phyloP scores from a whole-genome alignment of 2,329 filamentous ascomycete species.

The Neonectria faginata region DNA sequence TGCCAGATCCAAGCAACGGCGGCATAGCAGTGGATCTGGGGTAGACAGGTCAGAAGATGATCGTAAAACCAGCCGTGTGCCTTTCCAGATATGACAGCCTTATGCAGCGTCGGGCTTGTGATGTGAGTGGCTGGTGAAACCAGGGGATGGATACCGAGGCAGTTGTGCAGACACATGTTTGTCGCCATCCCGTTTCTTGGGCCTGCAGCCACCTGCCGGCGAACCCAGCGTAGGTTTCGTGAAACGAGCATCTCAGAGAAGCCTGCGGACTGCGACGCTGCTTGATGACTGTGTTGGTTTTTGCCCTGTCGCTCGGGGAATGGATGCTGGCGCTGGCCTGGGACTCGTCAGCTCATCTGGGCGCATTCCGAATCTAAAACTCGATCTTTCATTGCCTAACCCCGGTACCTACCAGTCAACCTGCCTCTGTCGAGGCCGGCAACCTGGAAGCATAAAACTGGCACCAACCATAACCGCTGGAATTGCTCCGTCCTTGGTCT shows the following conservation, averaged over 20 bases:
- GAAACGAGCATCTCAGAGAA: neutral
- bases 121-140: slow-evolving; percentile 12
- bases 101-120: slow-evolving; percentile 1
- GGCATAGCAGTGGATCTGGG: slow-evolving; percentile 45
- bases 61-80: slow-evolving; percentile 12
- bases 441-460: slow-evolving; percentile 22
- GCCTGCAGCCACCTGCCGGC: slow-evolving; percentile 7
- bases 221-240: neutral
- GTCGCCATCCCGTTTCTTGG: slow-evolving; percentile 5
- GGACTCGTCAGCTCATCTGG: slow-evolving; percentile 37
- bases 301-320: slow-evolving; percentile 15
- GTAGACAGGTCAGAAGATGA: slow-evolving; percentile 39
- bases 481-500: slow-evolving; percentile 23
- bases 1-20: slow-evolving; percentile 42
- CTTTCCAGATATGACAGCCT: slow-evolving; percentile 17
- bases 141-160: slow-evolving; percentile 10
- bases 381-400: slow-evolving; percentile 33
- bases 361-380: slow-evolving; percentile 37
- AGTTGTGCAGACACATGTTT: slow-evolving; percentile 14
- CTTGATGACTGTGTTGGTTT: neutral
- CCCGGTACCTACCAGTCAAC: slow-evolving; percentile 34
- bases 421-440: slow-evolving; percentile 12
- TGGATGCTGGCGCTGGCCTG: slow-evolving; percentile 29
- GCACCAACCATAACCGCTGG: slow-evolving; percentile 24
- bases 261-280: neutral